These are phyloP conservation scores for Fusarium mundagurra DNA, from an alignment of 2,329 filamentous ascomycete species.

Conservation along the genomic window DNA sequence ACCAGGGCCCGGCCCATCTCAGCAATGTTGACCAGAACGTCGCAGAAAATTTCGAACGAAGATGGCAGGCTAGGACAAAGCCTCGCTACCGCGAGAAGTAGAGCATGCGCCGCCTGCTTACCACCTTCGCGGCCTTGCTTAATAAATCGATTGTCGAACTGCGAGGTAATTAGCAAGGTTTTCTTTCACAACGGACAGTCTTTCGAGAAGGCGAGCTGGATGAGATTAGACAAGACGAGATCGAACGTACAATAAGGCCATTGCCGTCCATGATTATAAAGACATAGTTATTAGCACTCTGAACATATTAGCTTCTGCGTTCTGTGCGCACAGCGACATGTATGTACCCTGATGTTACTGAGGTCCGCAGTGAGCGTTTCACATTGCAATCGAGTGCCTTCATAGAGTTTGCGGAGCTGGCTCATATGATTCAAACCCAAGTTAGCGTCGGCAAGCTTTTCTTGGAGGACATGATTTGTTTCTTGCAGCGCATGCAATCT, in stretches of 20 bases:
- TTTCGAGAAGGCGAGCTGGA: background rate
- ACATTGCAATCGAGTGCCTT: background rate
- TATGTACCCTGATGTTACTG: constrained; percentile 16
- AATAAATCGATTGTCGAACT: constrained; percentile 68
- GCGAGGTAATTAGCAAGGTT: constrained; percentile 2
- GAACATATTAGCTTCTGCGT: constrained; percentile 30
- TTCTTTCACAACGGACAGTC: background rate
- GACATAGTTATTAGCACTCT: constrained; percentile 68
- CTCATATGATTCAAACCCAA: background rate
- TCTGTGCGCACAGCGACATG: constrained; percentile 11
- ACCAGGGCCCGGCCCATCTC: constrained; percentile 62
- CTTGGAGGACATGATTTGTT: background rate
- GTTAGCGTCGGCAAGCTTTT: background rate
- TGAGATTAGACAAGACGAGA: background rate
- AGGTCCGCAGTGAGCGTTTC: constrained; percentile 39
- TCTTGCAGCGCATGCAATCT: background rate
- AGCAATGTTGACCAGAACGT: constrained; percentile 64
- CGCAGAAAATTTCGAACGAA: constrained; percentile 64
- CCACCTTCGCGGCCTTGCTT: constrained; percentile 65
- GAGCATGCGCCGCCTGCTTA: constrained; percentile 60
- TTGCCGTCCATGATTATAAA: constrained; percentile 71
- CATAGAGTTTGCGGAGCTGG: background rate
- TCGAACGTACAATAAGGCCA: constrained; percentile 62
- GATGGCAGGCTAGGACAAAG: constrained; percentile 55
- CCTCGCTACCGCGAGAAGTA: constrained; percentile 59